Percentiles rank a stretch among this genome's conserved stretches.
These are phyloP conservation scores for Colletotrichum sp. DNA, from an alignment of 2,329 filamentous ascomycete species.

Conservation along the genomic window DNA sequence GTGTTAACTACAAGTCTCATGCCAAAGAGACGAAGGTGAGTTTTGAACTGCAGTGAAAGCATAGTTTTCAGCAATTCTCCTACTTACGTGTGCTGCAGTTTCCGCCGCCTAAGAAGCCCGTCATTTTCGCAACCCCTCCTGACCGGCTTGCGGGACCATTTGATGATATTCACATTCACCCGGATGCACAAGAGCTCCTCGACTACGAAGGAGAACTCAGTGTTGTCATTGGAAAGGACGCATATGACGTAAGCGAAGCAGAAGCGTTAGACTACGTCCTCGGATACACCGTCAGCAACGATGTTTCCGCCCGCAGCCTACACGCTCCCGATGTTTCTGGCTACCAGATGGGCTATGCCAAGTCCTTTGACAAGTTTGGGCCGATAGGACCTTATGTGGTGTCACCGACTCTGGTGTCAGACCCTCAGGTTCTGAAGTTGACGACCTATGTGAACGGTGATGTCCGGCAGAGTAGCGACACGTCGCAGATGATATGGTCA, in stretches of 20 bases:
- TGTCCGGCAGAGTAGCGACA: constrained; percentile 43
- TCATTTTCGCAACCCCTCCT: background rate
- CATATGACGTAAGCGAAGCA: constrained; percentile 46
- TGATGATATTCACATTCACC: background rate
- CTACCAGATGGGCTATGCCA: constrained; percentile 59
- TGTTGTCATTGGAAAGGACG: constrained; percentile 47
- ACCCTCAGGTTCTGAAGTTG: constrained; percentile 47
- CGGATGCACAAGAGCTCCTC: background rate
- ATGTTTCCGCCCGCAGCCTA: constrained; percentile 56
- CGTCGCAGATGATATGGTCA: background rate
- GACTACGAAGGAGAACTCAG: background rate
- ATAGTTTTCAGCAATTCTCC: background rate
- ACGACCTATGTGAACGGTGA: constrained; percentile 52
- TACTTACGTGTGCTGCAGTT: background rate
- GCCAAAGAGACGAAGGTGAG: background rate
- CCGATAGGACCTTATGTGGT: constrained; percentile 50
- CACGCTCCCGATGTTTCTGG: constrained; percentile 54
- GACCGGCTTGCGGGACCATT: background rate
- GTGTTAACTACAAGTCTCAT: background rate
- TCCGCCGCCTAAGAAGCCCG: background rate
- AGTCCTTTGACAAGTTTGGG: constrained; percentile 61
- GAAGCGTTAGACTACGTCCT: constrained; percentile 49
- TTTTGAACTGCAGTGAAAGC: background rate
- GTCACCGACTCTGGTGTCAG: constrained; percentile 44
- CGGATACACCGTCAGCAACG: constrained; percentile 60